Percentiles rank a stretch among this genome's conserved stretches.
These are phyloP conservation scores for Salix brachista DNA, from an alignment of 345 rosid genomes.

Conservation along the genomic window DNA sequence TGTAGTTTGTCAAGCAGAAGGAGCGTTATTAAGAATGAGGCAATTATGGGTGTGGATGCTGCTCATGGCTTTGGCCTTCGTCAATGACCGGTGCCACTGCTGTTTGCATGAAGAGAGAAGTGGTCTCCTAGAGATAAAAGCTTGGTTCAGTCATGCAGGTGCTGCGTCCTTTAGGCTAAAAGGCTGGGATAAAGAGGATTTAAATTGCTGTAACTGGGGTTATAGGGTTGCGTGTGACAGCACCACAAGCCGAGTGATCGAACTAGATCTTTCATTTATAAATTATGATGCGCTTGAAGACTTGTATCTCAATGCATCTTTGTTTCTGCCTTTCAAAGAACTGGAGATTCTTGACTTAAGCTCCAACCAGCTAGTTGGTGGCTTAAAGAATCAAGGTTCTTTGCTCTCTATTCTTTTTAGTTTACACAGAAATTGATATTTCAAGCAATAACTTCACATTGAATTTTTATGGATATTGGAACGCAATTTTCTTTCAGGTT, in stretches of 20 bases:
- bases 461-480: no score
- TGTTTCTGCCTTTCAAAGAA: not conserved
- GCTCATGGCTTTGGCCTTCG: not conserved
- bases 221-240: not conserved
- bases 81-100: not conserved
- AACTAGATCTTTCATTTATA: rapidly evolving
- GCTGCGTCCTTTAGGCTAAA: no score
- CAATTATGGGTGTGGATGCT: not conserved
- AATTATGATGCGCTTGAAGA: not conserved
- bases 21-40: not conserved
- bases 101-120: not conserved
- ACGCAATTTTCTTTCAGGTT: no score
- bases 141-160: not conserved
- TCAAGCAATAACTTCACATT: no score
- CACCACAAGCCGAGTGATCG: not conserved
- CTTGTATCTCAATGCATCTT: not conserved
- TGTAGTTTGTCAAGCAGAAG: not conserved
- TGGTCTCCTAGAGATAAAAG: not conserved
- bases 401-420: not conserved
- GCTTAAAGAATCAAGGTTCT: not conserved
- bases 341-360: not conserved
- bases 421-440: no score
- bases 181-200: not conserved
- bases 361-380: not conserved
- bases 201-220: not conserved